Conservation (phyloP, 2,329 filamentous ascomycete genomes). For the Fusarium nelsonii region DNA sequence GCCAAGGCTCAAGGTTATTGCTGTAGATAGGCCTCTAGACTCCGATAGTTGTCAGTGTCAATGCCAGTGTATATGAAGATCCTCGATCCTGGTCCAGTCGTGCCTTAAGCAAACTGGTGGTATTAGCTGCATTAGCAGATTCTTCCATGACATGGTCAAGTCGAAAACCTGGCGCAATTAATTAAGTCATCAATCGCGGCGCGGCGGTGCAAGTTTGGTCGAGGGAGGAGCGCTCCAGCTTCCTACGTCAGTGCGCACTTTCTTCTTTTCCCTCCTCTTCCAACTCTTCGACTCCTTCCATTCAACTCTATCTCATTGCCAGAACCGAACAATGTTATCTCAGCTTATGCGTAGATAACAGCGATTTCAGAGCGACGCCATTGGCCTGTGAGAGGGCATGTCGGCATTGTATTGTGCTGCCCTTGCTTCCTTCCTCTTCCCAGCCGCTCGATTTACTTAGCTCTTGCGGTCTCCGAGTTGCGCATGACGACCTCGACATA, state of each 20-base stretch:
- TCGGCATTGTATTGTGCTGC: conserved; percentile 34
- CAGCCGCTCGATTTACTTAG: conserved; percentile 35
- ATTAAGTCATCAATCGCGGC: conserved; percentile 30
- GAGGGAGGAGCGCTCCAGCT: conserved; percentile 25
- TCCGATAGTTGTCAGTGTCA: not conserved
- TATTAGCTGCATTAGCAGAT: conserved; percentile 14
- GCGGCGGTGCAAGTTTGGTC: conserved; percentile 12
- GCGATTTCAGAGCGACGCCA: conserved; percentile 34
- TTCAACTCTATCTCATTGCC: conserved; percentile 15
- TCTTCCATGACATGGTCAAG: conserved; percentile 11
- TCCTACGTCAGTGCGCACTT: conserved; percentile 31
- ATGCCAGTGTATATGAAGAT: not conserved
- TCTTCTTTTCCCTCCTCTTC: not conserved
- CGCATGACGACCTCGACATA: conserved; percentile 35
- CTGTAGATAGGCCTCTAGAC: not conserved
- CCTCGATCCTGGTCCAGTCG: conserved; percentile 11
- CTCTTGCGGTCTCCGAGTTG: conserved; percentile 26
- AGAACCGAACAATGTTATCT: conserved; percentile 22
- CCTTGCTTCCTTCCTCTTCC: conserved; percentile 29
- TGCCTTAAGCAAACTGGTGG: conserved; percentile 5
- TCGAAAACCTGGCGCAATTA: conserved; percentile 25
- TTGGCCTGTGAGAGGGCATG: conserved; percentile 44
- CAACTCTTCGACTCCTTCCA: conserved; percentile 10
- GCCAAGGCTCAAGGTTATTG: not conserved
- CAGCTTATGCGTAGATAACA: conserved; percentile 24